These are phyloP conservation scores for Cystobasidium slooffiae DNA, from an alignment of 1,284 basidiomycete species.

Conservation along the genomic window DNA sequence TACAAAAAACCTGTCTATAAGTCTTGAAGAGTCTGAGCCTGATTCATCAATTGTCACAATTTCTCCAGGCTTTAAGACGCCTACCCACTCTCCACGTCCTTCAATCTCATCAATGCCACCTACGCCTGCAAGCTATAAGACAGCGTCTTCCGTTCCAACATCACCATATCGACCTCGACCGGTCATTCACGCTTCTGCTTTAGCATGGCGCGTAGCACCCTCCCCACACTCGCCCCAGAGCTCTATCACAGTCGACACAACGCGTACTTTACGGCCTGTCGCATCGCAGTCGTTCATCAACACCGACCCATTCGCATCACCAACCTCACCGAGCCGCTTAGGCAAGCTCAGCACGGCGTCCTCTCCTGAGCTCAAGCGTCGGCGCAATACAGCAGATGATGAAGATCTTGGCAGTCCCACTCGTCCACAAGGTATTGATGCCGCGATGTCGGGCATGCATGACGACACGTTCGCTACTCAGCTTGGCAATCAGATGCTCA, in stretches of 20 bases:
- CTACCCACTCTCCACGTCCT: constrained; percentile 34
- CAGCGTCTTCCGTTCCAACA: constrained; percentile 19
- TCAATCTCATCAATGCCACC: constrained; percentile 30
- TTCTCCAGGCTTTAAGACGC: constrained; percentile 18
- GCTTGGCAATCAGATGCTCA: background rate
- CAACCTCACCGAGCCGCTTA: constrained; percentile 9
- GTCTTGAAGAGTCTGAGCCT: constrained; percentile 14
- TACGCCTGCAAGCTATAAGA: constrained; percentile 40
- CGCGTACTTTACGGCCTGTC: constrained; percentile 30
- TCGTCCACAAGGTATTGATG: background rate
- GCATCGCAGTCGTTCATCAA: constrained; percentile 44
- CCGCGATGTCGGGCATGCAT: background rate
- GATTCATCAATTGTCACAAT: constrained; percentile 1
- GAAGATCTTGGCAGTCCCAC: background rate
- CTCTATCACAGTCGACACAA: constrained; percentile 28
- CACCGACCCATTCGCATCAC: constrained; percentile 39
- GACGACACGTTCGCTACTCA: constrained; percentile 8
- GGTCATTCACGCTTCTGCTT: constrained; percentile 44
- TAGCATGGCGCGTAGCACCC: constrained; percentile 47
- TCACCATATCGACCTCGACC: constrained; percentile 37
- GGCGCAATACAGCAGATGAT: constrained; percentile 27
- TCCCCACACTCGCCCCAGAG: constrained; percentile 49
- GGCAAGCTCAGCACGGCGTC: constrained; percentile 26
- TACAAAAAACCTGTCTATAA: constrained; percentile 20
- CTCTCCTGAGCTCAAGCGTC: constrained; percentile 33